A percentile compares a stretch with the other conserved stretches of the same genome.
Conservation (phyloP, 345 rosid genomes). For the Citropsis articulata region DNA sequence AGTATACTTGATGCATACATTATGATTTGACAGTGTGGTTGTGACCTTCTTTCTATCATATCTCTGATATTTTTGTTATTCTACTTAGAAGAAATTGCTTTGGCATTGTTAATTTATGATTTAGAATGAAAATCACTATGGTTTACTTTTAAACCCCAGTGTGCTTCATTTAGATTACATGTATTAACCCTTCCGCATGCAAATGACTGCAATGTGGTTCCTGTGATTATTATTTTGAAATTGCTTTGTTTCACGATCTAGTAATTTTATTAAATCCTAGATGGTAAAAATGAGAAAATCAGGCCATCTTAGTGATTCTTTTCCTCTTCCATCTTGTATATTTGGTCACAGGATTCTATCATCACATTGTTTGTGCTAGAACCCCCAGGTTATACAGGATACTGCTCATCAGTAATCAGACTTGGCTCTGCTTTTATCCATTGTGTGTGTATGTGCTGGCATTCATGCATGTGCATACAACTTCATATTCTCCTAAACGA, state of each 20-base stretch:
- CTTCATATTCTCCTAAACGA: conserved; percentile 5
- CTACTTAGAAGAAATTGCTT: background rate
- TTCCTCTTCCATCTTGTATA: background rate
- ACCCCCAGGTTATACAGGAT: background rate
- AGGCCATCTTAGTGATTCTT: background rate
- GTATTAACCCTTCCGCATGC: background rate
- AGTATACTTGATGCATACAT: background rate
- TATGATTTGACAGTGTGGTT: conserved; percentile 2
- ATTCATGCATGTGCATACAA: background rate
- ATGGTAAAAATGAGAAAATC: background rate
- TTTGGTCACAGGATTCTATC: background rate
- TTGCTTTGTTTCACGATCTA: background rate
- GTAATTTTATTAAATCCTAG: background rate
- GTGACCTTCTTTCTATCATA: conserved; percentile 1
- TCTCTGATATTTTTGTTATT: background rate
- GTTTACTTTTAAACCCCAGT: background rate
- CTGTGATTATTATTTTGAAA: background rate
- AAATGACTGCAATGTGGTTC: background rate
- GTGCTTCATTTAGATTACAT: background rate
- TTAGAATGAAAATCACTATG: background rate
- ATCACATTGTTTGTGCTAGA: background rate
- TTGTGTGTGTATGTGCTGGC: background rate
- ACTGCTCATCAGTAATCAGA: background rate
- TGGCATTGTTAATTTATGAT: background rate
- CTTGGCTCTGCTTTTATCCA: background rate